These are phyloP conservation scores for Lumnitzera littorea DNA, from an alignment of 345 rosid species.

Conservation along the genomic window DNA sequence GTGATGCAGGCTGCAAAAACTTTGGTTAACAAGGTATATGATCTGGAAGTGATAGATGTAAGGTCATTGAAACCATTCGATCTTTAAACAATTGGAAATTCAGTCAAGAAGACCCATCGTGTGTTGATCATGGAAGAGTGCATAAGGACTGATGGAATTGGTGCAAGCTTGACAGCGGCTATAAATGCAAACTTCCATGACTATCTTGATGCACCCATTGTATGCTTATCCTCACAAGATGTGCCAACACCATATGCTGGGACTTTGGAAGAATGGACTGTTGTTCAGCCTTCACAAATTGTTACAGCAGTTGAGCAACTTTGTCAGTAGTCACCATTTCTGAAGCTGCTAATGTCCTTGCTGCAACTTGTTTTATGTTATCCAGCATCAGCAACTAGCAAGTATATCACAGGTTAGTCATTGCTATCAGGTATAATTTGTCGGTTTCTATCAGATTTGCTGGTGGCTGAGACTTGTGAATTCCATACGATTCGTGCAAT, in stretches of 20 bases:
- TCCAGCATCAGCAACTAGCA: too few species aligned
- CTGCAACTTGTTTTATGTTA: too few species aligned
- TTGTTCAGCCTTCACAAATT: slow-evolving; percentile 90
- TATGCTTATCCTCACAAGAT: slow-evolving; percentile 92
- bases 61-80: slow-evolving; percentile 91
- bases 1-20: slow-evolving; percentile 97
- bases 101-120: slow-evolving; percentile 83
- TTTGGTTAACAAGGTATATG: slow-evolving; percentile 83
- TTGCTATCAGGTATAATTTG: too few species aligned
- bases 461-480: too few species aligned
- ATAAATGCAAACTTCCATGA: slow-evolving; percentile 84
- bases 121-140: slow-evolving; percentile 94
- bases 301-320: slow-evolving; percentile 92
- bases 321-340: slow-evolving; percentile 37
- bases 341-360: too few species aligned
- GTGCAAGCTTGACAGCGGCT: slow-evolving; percentile 88
- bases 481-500: too few species aligned
- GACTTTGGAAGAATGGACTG: slow-evolving; percentile 83
- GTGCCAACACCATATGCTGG: slow-evolving; percentile 95
- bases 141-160: slow-evolving; percentile 95
- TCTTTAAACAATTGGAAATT: slow-evolving; percentile 80
- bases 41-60: slow-evolving; percentile 89
- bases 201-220: slow-evolving; percentile 81
- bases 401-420: too few species aligned
- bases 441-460: too few species aligned